Evolutionary conservation across 306 rosid genomes (phyloP).

Genomic region (Lotus japonicus): DNA sequence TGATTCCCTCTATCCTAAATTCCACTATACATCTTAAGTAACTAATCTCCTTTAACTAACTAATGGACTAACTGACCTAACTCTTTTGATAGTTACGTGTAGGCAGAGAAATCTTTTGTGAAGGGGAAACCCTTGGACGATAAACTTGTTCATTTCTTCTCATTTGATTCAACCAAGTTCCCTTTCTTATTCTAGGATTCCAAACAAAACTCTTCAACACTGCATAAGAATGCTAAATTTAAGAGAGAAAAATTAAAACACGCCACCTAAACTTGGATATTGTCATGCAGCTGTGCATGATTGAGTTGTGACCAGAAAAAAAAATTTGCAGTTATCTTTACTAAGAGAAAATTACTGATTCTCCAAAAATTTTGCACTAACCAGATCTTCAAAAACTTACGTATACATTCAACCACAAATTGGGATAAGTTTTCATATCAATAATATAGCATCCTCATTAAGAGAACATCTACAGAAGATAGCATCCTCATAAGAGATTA

Average conservation of each 20-base stretch:
- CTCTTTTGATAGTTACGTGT: no score
- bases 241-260: background rate
- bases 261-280: background rate
- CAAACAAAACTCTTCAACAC: background rate
- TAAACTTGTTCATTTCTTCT: no score
- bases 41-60: no score
- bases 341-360: background rate
- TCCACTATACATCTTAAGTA: no score
- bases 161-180: no score
- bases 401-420: background rate
- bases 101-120: no score
- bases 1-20: no score
- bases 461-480: background rate
- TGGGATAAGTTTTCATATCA: background rate
- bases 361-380: background rate
- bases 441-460: background rate
- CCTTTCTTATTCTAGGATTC: no score
- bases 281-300: background rate
- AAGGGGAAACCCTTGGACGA: no score
- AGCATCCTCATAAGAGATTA: background rate
- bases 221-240: background rate
- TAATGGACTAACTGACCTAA: no score
- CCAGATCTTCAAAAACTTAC: background rate
- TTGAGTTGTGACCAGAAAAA: conserved; percentile 1
- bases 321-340: background rate